Percentiles rank a stretch among this genome's conserved stretches.
These are phyloP conservation scores for Babesia caballi DNA, from an alignment of 169 alveolate genomes.

Conservation along the genomic window DNA sequence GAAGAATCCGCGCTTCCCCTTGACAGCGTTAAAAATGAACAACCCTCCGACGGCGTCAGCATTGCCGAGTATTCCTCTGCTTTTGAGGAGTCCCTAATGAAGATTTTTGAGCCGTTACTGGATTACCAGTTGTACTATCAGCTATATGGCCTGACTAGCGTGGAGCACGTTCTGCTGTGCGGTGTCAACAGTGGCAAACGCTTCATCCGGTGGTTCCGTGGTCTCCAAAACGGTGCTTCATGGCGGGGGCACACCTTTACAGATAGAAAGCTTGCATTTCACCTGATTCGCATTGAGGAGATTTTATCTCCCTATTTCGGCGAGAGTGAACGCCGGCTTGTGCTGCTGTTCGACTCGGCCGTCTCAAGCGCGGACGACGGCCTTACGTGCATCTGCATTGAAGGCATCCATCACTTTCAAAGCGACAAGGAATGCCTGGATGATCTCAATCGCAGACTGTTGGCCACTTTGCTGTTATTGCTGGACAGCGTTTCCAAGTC, in stretches of 20 bases:
- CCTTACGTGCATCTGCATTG: conserved; percentile 45
- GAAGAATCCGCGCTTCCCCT: neutral
- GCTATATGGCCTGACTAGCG: conserved; percentile 9
- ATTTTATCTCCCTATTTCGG: conserved; percentile 54
- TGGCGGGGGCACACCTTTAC: too few species aligned
- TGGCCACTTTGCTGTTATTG: conserved; percentile 40
- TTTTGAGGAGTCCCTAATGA: conserved; percentile 16
- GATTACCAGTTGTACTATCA: neutral
- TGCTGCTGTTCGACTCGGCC: conserved; percentile 24
- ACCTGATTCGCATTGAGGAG: conserved; percentile 45
- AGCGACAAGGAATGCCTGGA: conserved; percentile 6
- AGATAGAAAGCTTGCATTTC: conserved; percentile 12
- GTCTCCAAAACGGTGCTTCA: conserved; percentile 19
- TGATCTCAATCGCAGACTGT: conserved; percentile 30
- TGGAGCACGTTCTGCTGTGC: conserved; percentile 14
- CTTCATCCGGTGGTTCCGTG: conserved; percentile 38
- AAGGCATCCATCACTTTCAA: conserved; percentile 51
- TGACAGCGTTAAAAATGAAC: neutral
- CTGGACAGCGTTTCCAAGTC: conserved; percentile 44
- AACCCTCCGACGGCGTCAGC: neutral
- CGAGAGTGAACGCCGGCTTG: conserved; percentile 47
- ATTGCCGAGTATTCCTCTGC: neutral
- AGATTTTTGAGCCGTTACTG: conserved; percentile 7
- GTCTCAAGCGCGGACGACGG: conserved; percentile 26
- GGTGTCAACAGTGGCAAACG: conserved; percentile 39